phyloP scores from a whole-genome alignment of 164 flowering plant species.

The Liriodendron chinense region DNA sequence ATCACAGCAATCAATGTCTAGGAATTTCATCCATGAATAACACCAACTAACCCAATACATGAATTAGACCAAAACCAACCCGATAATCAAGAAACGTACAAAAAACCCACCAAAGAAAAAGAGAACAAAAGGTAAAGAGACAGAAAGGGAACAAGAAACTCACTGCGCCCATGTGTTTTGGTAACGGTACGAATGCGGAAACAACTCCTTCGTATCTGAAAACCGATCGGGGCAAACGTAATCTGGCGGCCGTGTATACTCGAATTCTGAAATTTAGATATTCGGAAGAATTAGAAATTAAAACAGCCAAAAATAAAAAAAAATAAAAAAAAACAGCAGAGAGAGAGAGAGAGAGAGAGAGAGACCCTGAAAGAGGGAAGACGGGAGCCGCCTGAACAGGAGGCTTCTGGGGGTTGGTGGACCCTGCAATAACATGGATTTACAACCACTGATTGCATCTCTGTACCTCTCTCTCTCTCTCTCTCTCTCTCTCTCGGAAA shows the following conservation, averaged over 20 bases:
- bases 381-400: slow-evolving; percentile 26
- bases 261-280: slow-evolving; percentile 23
- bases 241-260: slow-evolving; percentile 13
- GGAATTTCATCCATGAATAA: too few species aligned
- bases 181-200: slow-evolving; percentile 11
- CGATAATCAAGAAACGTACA: not conserved
- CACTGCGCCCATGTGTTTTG: slow-evolving; percentile 21
- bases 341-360: not conserved
- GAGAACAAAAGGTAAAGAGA: not conserved
- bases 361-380: slow-evolving; percentile 26
- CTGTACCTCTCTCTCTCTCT: not conserved
- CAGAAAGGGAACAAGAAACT: not conserved
- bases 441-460: not conserved
- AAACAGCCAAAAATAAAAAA: not conserved
- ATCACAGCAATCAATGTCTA: too few species aligned
- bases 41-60: not conserved
- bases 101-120: not conserved
- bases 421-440: slow-evolving; percentile 19
- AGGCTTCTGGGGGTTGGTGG: slow-evolving; percentile 42
- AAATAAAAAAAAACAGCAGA: not conserved
- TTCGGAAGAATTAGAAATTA: not conserved
- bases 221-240: slow-evolving; percentile 14
- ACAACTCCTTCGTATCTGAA: slow-evolving; percentile 15
- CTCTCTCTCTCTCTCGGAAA: not conserved
- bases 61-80: not conserved